Evolutionary conservation across 225 moss, liverwort and hornwort genomes (phyloP), one percentile per base, ranked within the genome.

Genomic region (Polytrichum commune): DNA sequence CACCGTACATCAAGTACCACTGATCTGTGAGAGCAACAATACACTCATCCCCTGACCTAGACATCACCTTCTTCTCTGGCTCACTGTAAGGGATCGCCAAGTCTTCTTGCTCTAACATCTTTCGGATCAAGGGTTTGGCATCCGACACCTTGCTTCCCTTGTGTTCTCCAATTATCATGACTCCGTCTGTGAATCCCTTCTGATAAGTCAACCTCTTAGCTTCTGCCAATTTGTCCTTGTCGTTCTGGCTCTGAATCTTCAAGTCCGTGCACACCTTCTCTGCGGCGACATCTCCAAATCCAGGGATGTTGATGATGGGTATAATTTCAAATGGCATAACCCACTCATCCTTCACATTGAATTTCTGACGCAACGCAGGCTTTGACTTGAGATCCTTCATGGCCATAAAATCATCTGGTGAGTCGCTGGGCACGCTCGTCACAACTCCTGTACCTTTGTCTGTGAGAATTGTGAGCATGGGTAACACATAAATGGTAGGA

Each of bases 41-140:
- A 70, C 98, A 98, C 75, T 98, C 98, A 67, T 98, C 98, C 65
- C 98, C 98, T n/a, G 95, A 98, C 73, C 98, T 80, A n/a, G 98
- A 98, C 72, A 98, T 98, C 8, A 98, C 95, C 82, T 90, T 93
- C 72, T 90, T 91, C 84, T 93, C 98, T 6, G 98, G 98, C 72
- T 98, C 98, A 75, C 87, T 87, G 35, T 98, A 98, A 35, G 86
- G 68, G 66, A 95, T 74, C 65, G 98, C 98, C 79, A 77, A 69
- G 1, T 78, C 78, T 29, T 90, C 75, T 63, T 72, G 69, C 70
- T 93, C 73, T 55, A 98, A 74, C 90, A 75, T 72, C 86, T 78
- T 86, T 56, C 86, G 82, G 19, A 86, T 84, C 81, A 91, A 64
- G 0, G 91, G 90, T 69, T 98, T 95, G 1, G 85, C 95, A 33